Evolutionary conservation across 2,329 filamentous ascomycete genomes (phyloP).

Genomic region (Septoria petroselini): DNA sequence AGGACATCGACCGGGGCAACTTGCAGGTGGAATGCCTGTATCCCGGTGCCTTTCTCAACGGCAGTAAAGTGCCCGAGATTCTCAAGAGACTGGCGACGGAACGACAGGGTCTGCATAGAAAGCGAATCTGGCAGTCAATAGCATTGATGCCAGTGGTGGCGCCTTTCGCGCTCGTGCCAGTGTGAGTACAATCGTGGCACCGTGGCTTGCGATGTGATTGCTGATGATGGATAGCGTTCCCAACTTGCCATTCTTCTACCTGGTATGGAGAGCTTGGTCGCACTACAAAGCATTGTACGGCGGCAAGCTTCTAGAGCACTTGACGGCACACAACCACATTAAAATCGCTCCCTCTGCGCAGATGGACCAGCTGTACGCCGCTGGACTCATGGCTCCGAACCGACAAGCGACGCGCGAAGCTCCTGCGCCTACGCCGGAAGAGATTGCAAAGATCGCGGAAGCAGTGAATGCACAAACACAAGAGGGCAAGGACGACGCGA

Average conservation of each 20-base stretch:
- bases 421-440: conserved; percentile 37
- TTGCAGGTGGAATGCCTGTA: conserved; percentile 59
- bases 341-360: conserved; percentile 61
- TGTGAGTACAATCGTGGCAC: conserved; percentile 59
- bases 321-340: conserved; percentile 71
- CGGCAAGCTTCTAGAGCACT: conserved; percentile 78
- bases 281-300: conserved; percentile 85
- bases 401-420: conserved; percentile 42
- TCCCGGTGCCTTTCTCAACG: conserved; percentile 66
- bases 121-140: conserved; percentile 75
- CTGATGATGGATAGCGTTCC: conserved; percentile 63
- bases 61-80: conserved; percentile 59
- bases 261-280: conserved; percentile 85
- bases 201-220: conserved; percentile 1
- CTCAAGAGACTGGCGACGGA: conserved; percentile 72
- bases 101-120: conserved; percentile 72
- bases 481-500: conserved; percentile 44
- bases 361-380: conserved; percentile 72
- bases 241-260: conserved; percentile 95
- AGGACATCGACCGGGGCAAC: conserved; percentile 61
- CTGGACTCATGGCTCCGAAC: conserved; percentile 47
- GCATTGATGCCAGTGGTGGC: conserved; percentile 77
- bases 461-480: conserved; percentile 44
- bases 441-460: conserved; percentile 41
- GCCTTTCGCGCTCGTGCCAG: conserved; percentile 77